Percentiles rank a stretch among this genome's conserved stretches.
Evolutionary conservation across 176 grass and related monocot species (phyloP).

Genomic region (Ananas comosus): DNA sequence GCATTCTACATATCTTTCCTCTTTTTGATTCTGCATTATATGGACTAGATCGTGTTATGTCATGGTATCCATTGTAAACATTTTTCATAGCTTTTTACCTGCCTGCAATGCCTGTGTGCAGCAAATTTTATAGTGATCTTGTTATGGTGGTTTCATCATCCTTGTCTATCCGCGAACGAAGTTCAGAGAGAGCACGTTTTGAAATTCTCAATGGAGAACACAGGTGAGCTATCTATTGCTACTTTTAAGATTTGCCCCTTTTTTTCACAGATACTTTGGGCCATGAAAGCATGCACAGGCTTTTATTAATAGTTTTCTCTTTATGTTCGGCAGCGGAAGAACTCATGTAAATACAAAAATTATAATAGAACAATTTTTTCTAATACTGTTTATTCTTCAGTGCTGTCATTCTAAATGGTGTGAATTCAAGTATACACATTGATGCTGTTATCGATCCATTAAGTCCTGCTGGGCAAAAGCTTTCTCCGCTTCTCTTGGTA

Average conservation of each 20-base stretch:
- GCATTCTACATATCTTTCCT: no score
- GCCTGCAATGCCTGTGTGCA: constrained; percentile 16
- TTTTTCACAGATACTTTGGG: background rate
- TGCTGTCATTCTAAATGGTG: constrained; percentile 69
- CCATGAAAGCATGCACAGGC: no score
- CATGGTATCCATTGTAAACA: constrained; percentile 16
- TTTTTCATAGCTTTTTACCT: background rate
- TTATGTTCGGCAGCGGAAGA: no score
- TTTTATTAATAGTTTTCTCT: no score
- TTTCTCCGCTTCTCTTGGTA: constrained; percentile 73
- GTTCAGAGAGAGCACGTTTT: constrained; percentile 82
- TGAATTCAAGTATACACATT: constrained; percentile 79
- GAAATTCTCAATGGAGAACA: constrained; percentile 81
- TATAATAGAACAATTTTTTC: background rate
- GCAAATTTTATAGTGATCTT: constrained; percentile 81
- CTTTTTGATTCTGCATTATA: background rate
- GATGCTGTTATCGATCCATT: constrained; percentile 98
- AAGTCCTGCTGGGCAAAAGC: constrained; percentile 77
- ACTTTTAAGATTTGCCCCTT: background rate
- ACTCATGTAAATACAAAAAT: background rate
- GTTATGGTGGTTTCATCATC: constrained; percentile 78
- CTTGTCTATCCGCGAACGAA: constrained; percentile 74
- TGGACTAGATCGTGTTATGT: constrained; percentile 18
- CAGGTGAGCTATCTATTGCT: constrained; percentile 38
- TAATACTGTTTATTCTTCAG: constrained; percentile 32